Conservation (phyloP, 2,329 filamentous ascomycete genomes). For the Fusarium heterosporum region DNA sequence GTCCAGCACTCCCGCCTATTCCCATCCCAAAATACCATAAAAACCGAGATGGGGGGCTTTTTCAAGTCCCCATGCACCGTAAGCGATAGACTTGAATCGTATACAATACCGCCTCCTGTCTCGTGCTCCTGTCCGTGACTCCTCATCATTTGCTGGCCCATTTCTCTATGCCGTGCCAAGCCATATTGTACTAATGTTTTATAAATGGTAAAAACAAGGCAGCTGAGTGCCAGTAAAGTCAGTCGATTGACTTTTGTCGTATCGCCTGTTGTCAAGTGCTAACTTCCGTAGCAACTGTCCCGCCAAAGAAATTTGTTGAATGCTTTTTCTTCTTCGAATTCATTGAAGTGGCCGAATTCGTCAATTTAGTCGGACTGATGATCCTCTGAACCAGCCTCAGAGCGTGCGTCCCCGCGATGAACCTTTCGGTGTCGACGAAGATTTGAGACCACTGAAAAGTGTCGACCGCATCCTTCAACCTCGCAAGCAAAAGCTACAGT, state of each 20-base stretch:
- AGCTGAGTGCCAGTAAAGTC: conserved; percentile 31
- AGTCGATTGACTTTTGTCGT: conserved; percentile 17
- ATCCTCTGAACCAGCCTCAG: conserved; percentile 72
- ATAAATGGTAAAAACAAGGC: conserved; percentile 38
- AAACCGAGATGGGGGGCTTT: conserved; percentile 34
- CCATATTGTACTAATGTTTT: conserved; percentile 44
- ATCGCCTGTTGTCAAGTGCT: conserved; percentile 16
- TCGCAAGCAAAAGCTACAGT: conserved; percentile 87
- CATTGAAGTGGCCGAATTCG: not conserved
- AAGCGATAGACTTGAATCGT: conserved; percentile 49
- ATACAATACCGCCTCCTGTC: conserved; percentile 44
- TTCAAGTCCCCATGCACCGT: conserved; percentile 38
- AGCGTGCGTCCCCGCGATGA: conserved; percentile 77
- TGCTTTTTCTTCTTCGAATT: not conserved
- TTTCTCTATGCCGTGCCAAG: conserved; percentile 48
- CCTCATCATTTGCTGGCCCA: conserved; percentile 42
- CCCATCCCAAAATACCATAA: conserved; percentile 38
- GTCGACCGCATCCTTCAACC: conserved; percentile 91
- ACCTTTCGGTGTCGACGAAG: conserved; percentile 95
- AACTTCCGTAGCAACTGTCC: conserved; percentile 3
- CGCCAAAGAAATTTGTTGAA: conserved; percentile 22
- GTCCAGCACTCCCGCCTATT: conserved; percentile 39
- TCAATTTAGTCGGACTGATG: conserved; percentile 67
- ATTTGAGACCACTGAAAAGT: conserved; percentile 98
- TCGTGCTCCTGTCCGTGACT: conserved; percentile 32